phyloP scores from a whole-genome alignment of 768 basidiomycete genomes.

The Boletus rufocinnamomeus region DNA sequence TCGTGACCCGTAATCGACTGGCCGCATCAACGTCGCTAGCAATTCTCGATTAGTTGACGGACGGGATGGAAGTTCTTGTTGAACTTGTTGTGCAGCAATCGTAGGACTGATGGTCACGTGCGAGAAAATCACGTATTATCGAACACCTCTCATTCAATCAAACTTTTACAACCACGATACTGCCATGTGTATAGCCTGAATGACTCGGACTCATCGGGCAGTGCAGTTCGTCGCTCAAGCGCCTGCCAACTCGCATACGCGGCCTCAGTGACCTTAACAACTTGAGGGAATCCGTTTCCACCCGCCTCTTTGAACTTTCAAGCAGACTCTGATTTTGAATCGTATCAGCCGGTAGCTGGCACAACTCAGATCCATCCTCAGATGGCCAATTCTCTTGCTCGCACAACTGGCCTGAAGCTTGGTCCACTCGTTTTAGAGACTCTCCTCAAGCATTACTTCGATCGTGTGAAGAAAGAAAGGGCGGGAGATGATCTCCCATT shows the following conservation, averaged over 20 bases:
- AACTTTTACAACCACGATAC: background rate
- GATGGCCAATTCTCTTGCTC: constrained; percentile 57
- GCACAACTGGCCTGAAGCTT: constrained; percentile 62
- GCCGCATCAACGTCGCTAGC: background rate
- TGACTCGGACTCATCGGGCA: background rate
- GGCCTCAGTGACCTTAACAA: background rate
- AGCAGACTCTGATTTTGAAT: background rate
- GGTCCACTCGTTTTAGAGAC: constrained; percentile 75
- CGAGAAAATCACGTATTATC: background rate
- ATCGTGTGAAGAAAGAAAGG: constrained; percentile 51
- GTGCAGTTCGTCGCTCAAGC: background rate
- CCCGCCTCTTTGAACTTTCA: background rate
- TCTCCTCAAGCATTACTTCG: constrained; percentile 84
- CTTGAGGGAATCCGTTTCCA: background rate
- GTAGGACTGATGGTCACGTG: background rate
- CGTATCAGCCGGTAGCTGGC: background rate
- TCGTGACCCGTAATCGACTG: background rate
- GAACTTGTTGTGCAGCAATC: too few species aligned
- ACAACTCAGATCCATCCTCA: background rate
- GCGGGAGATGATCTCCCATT: constrained; percentile 41
- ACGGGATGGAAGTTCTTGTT: too few species aligned
- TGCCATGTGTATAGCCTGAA: background rate
- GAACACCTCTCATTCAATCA: too few species aligned
- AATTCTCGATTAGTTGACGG: too few species aligned
- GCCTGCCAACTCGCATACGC: background rate